Conservation (phyloP, 805 yeast genomes). For the Yarrowia sp. region DNA sequence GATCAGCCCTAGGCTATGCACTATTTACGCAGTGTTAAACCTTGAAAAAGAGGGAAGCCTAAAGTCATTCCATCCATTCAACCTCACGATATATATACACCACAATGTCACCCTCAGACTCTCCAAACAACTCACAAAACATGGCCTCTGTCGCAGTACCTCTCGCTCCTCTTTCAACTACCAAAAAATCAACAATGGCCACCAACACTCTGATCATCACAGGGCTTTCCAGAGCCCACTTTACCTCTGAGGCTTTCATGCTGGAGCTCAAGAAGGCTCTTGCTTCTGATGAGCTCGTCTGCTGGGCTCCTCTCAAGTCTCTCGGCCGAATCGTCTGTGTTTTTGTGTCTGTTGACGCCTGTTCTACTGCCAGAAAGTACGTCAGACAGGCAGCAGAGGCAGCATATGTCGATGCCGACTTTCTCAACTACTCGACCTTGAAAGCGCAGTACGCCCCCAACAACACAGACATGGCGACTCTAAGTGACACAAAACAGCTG, state of each 20-base stretch:
- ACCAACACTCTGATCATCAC: slow-evolving; percentile 29
- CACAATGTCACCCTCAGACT: background rate
- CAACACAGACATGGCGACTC: slow-evolving; percentile 18
- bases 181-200: slow-evolving; percentile 20
- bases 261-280: background rate
- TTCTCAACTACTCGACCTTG: slow-evolving; percentile 23
- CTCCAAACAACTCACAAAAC: background rate
- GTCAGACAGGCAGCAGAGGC: slow-evolving; percentile 26
- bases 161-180: background rate
- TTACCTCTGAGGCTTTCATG: slow-evolving; percentile 16
- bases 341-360: slow-evolving; percentile 28
- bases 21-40: background rate
- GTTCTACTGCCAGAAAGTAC: slow-evolving; percentile 18
- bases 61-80: background rate
- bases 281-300: slow-evolving; percentile 16
- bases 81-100: background rate
- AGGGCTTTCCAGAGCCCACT: slow-evolving; percentile 27
- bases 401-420: slow-evolving; percentile 5
- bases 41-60: background rate
- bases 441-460: slow-evolving; percentile 21
- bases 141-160: slow-evolving; percentile 19
- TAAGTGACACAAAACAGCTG: background rate
- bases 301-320: slow-evolving; percentile 35
- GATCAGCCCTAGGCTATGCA: slow-evolving; percentile 19
- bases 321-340: slow-evolving; percentile 34